A percentile compares a stretch with the other conserved stretches of the same genome.
phyloP scores from a whole-genome alignment of 1,284 basidiomycete species.

The Rhodotorula sp. region DNA sequence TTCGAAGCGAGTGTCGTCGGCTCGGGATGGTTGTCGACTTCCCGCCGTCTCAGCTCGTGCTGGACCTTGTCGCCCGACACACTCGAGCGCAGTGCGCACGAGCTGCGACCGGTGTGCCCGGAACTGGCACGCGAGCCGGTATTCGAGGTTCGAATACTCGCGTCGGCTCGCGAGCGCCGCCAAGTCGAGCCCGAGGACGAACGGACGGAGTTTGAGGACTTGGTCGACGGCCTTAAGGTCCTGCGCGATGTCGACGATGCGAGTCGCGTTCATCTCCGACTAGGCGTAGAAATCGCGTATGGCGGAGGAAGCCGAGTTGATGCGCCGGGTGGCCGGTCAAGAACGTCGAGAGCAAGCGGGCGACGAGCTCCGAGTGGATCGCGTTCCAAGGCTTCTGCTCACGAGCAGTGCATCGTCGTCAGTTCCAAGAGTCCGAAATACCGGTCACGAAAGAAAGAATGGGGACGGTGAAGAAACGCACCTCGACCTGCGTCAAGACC shows the following conservation, averaged over 20 bases:
- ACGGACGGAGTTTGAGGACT: conserved; percentile 80
- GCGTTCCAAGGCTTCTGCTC: conserved; percentile 79
- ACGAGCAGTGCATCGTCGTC: not conserved
- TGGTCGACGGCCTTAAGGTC: conserved; percentile 91
- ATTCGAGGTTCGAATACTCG: conserved; percentile 92
- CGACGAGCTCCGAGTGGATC: conserved; percentile 79
- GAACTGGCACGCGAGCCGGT: conserved; percentile 90
- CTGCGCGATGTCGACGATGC: conserved; percentile 91
- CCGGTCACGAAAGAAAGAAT: not conserved
- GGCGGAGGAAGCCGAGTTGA: conserved; percentile 92
- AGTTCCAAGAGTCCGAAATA: no score
- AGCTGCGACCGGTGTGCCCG: conserved; percentile 77
- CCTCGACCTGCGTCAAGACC: conserved; percentile 84
- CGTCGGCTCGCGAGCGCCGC: conserved; percentile 87
- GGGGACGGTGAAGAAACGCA: conserved; percentile 54
- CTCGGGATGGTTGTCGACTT: conserved; percentile 64
- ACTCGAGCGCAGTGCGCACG: conserved; percentile 77
- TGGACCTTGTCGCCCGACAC: conserved; percentile 86
- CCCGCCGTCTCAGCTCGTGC: conserved; percentile 74
- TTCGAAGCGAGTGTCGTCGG: conserved; percentile 75
- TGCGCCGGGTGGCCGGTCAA: conserved; percentile 88
- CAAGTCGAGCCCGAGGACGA: conserved; percentile 78
- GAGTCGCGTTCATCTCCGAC: conserved; percentile 86
- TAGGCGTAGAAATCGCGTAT: conserved; percentile 90
- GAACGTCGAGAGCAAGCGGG: conserved; percentile 85